Base-by-base conservation (phyloP, 108 stramenopile genomes). In the Epipyxis sp. region DNA sequence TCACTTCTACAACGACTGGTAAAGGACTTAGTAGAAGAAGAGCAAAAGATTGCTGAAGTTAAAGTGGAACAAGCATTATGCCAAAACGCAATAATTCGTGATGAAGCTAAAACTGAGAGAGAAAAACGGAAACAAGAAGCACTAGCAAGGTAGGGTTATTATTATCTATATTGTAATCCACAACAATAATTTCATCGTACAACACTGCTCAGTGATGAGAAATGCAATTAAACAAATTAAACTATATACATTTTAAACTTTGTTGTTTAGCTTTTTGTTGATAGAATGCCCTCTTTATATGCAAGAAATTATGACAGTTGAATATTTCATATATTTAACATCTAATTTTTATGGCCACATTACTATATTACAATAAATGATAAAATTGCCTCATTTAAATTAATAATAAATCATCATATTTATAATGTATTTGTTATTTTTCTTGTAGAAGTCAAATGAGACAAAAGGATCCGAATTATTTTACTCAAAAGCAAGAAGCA, bases 91-190 rank as follows among this genome's bases (percentile, higher is more conserved):
- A 25, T 20, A 25, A 25, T 20, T 16, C 54, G 54, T 25, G 54
- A 57, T 57, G 20, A 25, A 57, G 20, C 25, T 16, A 57, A 57
- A 25, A 25, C 16, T 16, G 54, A 57, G 54, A 16, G 54, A 16
- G 54, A 57, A 25, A 57, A 57, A 25, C 54, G 54, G 20, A 57
- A 57, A 25, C 54, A 57, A 57, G 54, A 57, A 57, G 54, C 54
- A 25, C 54, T 57, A 25, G 54, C 16, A 25, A 57, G 54, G 54
- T 57, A 57, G 20, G 54, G 54, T 25, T 16, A 20, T 57, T 16
- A n/a, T n/a, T n/a, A n/a, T n/a, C n/a, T 25, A 57, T 25, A 20
- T 57, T 57, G 20, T 16, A 25, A 20, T 57, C 20, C 54, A 16
- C 54, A 16, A 20, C 20, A 25, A 57, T 57, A 25, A 25, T 57